A percentile compares a stretch with the other conserved stretches of the same genome.
These are phyloP conservation scores for Cynanchum wilfordii DNA, from an alignment of 257 asterid species.

Conservation along the genomic window DNA sequence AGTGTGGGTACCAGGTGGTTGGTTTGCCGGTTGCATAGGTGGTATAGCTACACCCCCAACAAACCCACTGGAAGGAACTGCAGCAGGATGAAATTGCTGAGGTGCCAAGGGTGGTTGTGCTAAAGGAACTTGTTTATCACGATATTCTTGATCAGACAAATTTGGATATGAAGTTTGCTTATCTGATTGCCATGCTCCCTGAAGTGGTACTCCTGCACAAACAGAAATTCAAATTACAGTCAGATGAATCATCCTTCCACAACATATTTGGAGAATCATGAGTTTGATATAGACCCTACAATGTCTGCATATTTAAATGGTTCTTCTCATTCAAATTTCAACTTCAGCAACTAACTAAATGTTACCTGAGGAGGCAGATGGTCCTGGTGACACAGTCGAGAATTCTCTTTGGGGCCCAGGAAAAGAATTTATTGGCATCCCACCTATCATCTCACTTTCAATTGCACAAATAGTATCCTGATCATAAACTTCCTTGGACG, in stretches of 20 bases:
- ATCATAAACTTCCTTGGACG: conserved; percentile 89
- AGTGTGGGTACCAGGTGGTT: conserved; percentile 38
- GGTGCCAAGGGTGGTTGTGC: conserved; percentile 39
- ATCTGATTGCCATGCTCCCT: conserved; percentile 54
- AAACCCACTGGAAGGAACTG: conserved; percentile 48
- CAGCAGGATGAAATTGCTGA: conserved; percentile 61
- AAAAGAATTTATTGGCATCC: conserved; percentile 45
- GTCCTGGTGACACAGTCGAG: conserved; percentile 45
- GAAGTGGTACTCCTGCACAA: conserved; percentile 41
- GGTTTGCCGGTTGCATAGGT: conserved; percentile 47
- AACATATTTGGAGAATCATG: background rate
- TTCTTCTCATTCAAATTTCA: conserved; percentile 1
- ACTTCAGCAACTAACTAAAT: conserved; percentile 10
- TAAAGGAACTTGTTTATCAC: conserved; percentile 49
- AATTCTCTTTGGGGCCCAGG: conserved; percentile 48
- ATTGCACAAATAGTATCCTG: conserved; percentile 68
- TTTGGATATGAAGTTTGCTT: conserved; percentile 38
- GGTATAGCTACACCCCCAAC: conserved; percentile 45
- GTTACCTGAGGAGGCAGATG: conserved; percentile 50
- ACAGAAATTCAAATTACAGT: background rate
- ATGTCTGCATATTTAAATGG: background rate
- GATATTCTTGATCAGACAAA: conserved; percentile 40
- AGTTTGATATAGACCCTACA: background rate
- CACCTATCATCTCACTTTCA: conserved; percentile 78
- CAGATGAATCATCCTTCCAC: background rate